Conservation (phyloP, 129 eudicot species). For the Artemisia tridentata region DNA sequence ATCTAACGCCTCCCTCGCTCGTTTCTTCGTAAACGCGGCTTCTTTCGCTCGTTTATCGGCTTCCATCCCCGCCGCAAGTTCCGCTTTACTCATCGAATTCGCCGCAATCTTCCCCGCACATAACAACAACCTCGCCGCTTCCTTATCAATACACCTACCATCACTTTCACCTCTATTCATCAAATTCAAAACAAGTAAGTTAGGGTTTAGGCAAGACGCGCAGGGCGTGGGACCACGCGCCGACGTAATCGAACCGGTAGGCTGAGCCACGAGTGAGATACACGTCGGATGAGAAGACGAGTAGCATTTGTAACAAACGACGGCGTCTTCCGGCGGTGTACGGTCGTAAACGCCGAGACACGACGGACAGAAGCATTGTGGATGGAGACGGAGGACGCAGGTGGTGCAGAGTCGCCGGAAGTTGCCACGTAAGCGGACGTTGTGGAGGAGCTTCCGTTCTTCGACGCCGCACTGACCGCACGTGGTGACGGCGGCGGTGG, state of each 20-base stretch:
- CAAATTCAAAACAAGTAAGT: slow-evolving; percentile 40
- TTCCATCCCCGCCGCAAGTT: slow-evolving; percentile 42
- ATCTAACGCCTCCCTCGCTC: slow-evolving; percentile 67
- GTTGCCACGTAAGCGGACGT: slow-evolving; percentile 66
- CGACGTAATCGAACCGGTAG: slow-evolving; percentile 21
- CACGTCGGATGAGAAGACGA: slow-evolving; percentile 65
- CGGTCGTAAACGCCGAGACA: slow-evolving; percentile 59
- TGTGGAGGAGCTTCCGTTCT: slow-evolving; percentile 59
- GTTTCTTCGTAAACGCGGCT: slow-evolving; percentile 55
- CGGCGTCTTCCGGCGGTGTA: slow-evolving; percentile 39
- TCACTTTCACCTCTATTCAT: slow-evolving; percentile 19
- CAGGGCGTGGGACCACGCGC: slow-evolving; percentile 44
- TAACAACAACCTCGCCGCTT: slow-evolving; percentile 47
- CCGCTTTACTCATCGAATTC: slow-evolving; percentile 56
- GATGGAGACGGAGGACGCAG: slow-evolving; percentile 81
- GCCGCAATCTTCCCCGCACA: slow-evolving; percentile 63
- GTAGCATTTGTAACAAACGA: slow-evolving; percentile 63
- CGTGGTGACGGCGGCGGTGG: slow-evolving; percentile 27
- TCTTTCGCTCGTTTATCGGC: slow-evolving; percentile 65
- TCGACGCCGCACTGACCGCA: slow-evolving; percentile 74
- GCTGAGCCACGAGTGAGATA: background rate
- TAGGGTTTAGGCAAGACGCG: slow-evolving; percentile 54
- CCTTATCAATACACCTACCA: slow-evolving; percentile 46
- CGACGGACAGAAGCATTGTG: slow-evolving; percentile 73
- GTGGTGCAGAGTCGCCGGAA: slow-evolving; percentile 75